Evolutionary conservation across 805 yeast genomes (phyloP).

Genomic region (Yamadazyma laniorum): DNA sequence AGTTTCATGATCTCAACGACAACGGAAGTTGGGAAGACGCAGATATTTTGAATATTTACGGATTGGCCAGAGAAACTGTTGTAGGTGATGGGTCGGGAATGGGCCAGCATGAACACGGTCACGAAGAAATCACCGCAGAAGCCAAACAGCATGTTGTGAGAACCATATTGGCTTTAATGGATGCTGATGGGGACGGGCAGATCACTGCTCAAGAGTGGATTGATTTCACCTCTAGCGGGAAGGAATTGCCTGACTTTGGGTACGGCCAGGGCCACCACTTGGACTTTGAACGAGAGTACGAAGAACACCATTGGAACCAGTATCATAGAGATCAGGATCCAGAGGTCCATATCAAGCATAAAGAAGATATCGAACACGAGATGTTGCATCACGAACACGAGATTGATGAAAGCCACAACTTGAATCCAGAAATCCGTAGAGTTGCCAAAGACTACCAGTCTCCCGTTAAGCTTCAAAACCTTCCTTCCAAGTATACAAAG

Average conservation of each 20-base stretch:
- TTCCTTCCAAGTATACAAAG: slow-evolving; percentile 28
- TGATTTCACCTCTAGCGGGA: slow-evolving; percentile 57
- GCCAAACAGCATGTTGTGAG: slow-evolving; percentile 54
- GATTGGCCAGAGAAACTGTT: slow-evolving; percentile 65
- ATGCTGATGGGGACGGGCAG: slow-evolving; percentile 61
- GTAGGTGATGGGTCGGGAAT: slow-evolving; percentile 90
- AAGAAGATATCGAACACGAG: slow-evolving; percentile 88
- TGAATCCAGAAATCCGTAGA: slow-evolving; percentile 27
- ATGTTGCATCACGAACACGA: slow-evolving; percentile 82
- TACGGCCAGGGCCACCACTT: slow-evolving; percentile 93
- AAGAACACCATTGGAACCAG: slow-evolving; percentile 90
- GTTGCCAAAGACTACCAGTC: slow-evolving; percentile 29
- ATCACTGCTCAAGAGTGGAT: slow-evolving; percentile 71
- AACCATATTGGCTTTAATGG: slow-evolving; percentile 58
- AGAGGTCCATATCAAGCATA: slow-evolving; percentile 73
- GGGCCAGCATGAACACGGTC: slow-evolving; percentile 73
- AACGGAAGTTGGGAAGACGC: slow-evolving; percentile 52
- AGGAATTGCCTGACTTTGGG: slow-evolving; percentile 85
- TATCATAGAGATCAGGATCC: slow-evolving; percentile 78
- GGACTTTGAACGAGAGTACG: slow-evolving; percentile 90
- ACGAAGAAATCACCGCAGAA: slow-evolving; percentile 50
- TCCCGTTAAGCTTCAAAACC: slow-evolving; percentile 28
- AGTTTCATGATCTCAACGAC: slow-evolving; percentile 68
- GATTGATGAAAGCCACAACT: slow-evolving; percentile 55
- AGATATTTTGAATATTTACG: slow-evolving; percentile 81